Conservation (phyloP, 768 basidiomycete genomes). For the Naganishia onofrii region DNA sequence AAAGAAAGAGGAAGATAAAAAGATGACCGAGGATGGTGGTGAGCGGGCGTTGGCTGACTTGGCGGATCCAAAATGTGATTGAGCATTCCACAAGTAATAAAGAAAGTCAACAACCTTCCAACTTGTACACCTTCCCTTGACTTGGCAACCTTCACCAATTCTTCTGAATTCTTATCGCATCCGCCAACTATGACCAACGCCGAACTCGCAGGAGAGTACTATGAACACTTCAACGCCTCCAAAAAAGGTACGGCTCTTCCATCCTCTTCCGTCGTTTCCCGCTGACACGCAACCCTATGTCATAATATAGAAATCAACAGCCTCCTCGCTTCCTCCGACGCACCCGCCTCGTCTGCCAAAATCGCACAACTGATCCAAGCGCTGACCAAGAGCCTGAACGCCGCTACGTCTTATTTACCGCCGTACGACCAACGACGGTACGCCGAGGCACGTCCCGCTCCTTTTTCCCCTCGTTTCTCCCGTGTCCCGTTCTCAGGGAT, state of each 20-base stretch:
- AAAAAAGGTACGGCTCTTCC: constrained; percentile 1
- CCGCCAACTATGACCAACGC: constrained; percentile 6
- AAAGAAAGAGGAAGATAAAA: background rate
- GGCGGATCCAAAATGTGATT: constrained; percentile 1
- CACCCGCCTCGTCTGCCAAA: background rate
- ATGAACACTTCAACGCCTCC: background rate
- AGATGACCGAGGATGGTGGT: background rate
- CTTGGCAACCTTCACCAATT: too few relatives aligned
- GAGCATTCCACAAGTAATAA: background rate
- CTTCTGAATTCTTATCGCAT: too few relatives aligned
- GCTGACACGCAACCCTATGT: too few relatives aligned
- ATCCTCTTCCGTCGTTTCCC: too few relatives aligned
- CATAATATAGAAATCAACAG: constrained; percentile 11
- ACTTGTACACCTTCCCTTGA: too few relatives aligned
- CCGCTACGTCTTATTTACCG: constrained; percentile 2
- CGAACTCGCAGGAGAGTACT: constrained; percentile 5
- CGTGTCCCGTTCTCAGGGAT: background rate
- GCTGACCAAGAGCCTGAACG: constrained; percentile 18
- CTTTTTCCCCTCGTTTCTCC: background rate
- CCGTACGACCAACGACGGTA: constrained; percentile 20
- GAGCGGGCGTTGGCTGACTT: constrained; percentile 16
- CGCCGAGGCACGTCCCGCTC: background rate
- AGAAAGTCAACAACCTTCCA: background rate
- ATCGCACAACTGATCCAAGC: constrained; percentile 5
- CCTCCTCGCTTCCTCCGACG: constrained; percentile 2